These are phyloP conservation scores for Allomyces javanicus DNA, from an alignment of 192 early-diverging fungal genomes.

Conservation along the genomic window DNA sequence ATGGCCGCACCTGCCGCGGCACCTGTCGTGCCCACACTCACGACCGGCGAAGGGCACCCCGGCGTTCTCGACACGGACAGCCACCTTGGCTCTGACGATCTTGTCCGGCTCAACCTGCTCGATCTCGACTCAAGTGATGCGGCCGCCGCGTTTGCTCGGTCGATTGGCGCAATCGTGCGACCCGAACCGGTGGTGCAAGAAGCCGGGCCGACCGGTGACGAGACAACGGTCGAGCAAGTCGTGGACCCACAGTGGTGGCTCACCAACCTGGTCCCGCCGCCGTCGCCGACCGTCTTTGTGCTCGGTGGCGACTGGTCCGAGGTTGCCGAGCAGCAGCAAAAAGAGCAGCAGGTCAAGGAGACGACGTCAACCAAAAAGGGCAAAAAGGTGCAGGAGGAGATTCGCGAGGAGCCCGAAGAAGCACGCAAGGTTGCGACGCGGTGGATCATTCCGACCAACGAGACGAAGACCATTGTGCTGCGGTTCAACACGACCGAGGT, in stretches of 20 bases:
- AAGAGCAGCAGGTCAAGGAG: conserved; percentile 2
- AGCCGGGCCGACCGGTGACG: background rate
- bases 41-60: background rate
- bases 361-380: conserved; percentile 4
- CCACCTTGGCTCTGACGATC: background rate
- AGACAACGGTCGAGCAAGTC: background rate
- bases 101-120: background rate
- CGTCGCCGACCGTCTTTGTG: background rate
- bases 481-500: conserved; percentile 26
- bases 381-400: conserved; percentile 10
- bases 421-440: conserved; percentile 14
- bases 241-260: background rate
- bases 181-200: background rate
- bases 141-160: background rate
- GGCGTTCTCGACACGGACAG: background rate
- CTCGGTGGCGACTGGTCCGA: background rate
- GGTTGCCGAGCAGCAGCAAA: conserved; percentile 2
- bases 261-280: background rate
- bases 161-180: background rate
- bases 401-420: conserved; percentile 16
- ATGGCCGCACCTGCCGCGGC: too few species aligned
- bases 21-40: background rate
- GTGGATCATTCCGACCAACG: conserved; percentile 29
- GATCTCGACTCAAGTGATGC: background rate
- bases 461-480: conserved; percentile 24